Evolutionary conservation across 2,329 filamentous ascomycete genomes (phyloP).

Genomic region (Penicillium brevicompactum): DNA sequence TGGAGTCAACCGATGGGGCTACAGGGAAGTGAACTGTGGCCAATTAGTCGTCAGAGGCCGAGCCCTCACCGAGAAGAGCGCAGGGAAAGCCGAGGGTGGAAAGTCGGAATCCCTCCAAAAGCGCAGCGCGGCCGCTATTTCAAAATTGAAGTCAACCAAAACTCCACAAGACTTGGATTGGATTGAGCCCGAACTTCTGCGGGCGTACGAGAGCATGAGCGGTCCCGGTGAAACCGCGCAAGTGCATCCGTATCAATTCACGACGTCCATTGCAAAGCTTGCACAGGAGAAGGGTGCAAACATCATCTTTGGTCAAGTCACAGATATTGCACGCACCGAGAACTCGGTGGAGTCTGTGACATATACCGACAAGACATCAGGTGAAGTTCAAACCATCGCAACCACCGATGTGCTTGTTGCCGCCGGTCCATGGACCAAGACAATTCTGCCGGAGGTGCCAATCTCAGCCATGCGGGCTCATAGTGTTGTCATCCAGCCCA

Average conservation of each 20-base stretch:
- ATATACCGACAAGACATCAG: constrained; percentile 58
- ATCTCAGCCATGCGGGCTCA: constrained; percentile 65
- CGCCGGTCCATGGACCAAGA: constrained; percentile 64
- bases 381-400: constrained; percentile 51
- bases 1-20: constrained; percentile 81
- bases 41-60: constrained; percentile 58
- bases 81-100: constrained; percentile 32
- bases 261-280: constrained; percentile 76
- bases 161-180: constrained; percentile 82
- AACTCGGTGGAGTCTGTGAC: constrained; percentile 63
- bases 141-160: constrained; percentile 57
- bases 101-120: constrained; percentile 59
- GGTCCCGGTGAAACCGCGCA: constrained; percentile 80
- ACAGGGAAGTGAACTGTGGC: constrained; percentile 76
- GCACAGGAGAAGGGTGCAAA: constrained; percentile 70
- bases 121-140: constrained; percentile 53
- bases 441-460: constrained; percentile 56
- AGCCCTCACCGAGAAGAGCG: constrained; percentile 35
- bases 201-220: constrained; percentile 81
- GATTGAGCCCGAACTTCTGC: constrained; percentile 69
- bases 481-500: constrained; percentile 62
- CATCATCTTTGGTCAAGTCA: constrained; percentile 70
- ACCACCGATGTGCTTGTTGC: constrained; percentile 64
- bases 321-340: constrained; percentile 60
- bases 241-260: constrained; percentile 91